Evolutionary conservation across 176 grass and related monocot species (phyloP).

Genomic region (Secale cereale): DNA sequence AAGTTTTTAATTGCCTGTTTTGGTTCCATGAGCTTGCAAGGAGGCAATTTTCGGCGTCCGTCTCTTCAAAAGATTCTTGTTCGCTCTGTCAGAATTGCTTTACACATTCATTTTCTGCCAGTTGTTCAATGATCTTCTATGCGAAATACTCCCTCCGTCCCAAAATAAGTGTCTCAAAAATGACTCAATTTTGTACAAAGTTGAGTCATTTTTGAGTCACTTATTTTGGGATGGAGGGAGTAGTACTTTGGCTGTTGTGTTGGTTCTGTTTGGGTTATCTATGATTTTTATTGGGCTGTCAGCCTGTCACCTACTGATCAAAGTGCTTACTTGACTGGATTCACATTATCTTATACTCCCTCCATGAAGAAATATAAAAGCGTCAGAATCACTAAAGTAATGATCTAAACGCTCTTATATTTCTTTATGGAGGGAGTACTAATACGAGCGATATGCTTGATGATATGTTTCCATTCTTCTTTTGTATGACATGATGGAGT

Average conservation of each 20-base stretch:
- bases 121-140: not conserved
- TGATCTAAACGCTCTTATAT: too few species aligned
- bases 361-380: too few species aligned
- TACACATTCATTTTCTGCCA: constrained; percentile 1
- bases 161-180: too few species aligned
- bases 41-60: not conserved
- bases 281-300: not conserved
- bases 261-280: not conserved
- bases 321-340: not conserved
- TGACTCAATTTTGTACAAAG: too few species aligned
- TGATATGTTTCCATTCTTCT: not conserved
- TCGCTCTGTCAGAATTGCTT: not conserved
- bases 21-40: not conserved
- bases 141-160: not conserved
- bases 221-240: too few species aligned
- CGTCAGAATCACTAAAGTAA: too few species aligned
- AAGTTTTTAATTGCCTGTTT: constrained; percentile 1
- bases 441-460: not conserved
- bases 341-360: not conserved
- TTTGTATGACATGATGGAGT: not conserved
- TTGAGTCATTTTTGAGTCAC: too few species aligned
- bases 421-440: too few species aligned
- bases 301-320: not conserved
- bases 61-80: not conserved
- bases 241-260: not conserved